These are phyloP conservation scores for Penicillium sp. DNA, from an alignment of 2,329 filamentous ascomycete genomes.

Conservation along the genomic window DNA sequence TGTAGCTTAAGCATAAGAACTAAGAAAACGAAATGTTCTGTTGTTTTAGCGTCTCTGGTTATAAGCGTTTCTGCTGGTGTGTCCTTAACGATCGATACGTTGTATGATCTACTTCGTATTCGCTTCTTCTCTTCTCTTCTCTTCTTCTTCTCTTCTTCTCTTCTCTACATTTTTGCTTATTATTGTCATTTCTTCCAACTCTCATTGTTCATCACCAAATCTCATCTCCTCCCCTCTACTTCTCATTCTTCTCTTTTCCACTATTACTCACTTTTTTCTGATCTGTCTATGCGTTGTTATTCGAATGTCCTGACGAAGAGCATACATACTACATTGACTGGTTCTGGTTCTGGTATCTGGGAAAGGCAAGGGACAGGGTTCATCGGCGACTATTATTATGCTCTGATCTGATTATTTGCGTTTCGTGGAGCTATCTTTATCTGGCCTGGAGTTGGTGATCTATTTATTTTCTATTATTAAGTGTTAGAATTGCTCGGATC, in stretches of 20 bases:
- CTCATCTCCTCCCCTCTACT: not conserved
- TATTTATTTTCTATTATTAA: not conserved
- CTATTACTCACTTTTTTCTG: not conserved
- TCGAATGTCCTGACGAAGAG: not conserved
- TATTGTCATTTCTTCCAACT: not conserved
- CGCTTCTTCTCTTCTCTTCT: not conserved
- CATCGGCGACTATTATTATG: not conserved
- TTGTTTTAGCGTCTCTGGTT: not conserved
- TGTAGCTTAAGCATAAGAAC: slow-evolving; percentile 21
- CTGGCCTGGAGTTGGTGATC: slow-evolving; percentile 1
- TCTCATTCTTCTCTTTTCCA: not conserved
- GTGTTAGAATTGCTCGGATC: not conserved
- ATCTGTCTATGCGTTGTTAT: not conserved
- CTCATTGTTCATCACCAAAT: not conserved
- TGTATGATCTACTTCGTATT: not conserved
- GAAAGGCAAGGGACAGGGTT: not conserved
- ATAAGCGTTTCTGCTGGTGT: not conserved
- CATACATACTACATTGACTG: slow-evolving; percentile 7
- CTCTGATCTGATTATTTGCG: not conserved
- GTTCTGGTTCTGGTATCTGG: slow-evolving; percentile 4
- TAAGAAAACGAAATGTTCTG: not conserved
- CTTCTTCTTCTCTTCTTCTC: not conserved
- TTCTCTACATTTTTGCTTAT: not conserved
- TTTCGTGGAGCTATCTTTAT: not conserved
- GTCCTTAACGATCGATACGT: slow-evolving; percentile 8